Conservation (phyloP, 2,329 filamentous ascomycete species). For the Scleromitrula shiraiana region DNA sequence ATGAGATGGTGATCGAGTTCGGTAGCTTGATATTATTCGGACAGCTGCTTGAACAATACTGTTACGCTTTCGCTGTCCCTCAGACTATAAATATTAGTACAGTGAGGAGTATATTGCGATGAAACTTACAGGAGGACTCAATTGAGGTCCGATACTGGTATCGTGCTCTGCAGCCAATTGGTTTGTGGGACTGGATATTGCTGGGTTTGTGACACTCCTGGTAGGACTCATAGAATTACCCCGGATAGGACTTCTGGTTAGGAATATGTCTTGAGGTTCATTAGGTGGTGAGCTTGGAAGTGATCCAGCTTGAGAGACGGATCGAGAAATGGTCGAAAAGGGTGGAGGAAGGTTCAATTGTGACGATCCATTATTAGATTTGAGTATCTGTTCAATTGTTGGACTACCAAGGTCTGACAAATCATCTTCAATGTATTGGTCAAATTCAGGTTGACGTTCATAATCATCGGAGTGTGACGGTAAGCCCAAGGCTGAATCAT, state of each 20-base stretch:
- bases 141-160: background rate
- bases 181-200: slow-evolving; percentile 3
- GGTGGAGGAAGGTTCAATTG: slow-evolving; percentile 24
- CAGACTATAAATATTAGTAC: slow-evolving; percentile 8
- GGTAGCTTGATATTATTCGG: slow-evolving; percentile 14
- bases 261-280: background rate
- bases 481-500: background rate
- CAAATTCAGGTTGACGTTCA: background rate
- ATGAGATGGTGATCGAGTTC: slow-evolving; percentile 14
- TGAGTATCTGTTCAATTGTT: background rate
- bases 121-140: slow-evolving; percentile 4
- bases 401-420: background rate
- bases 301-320: slow-evolving; percentile 16
- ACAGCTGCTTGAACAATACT: slow-evolving; percentile 9
- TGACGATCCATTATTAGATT: slow-evolving; percentile 9
- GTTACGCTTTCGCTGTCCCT: slow-evolving; percentile 2
- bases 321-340: slow-evolving; percentile 24
- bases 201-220: background rate
- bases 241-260: slow-evolving; percentile 11
- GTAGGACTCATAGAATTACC: slow-evolving; percentile 7
- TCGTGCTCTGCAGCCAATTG: background rate
- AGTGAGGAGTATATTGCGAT: background rate
- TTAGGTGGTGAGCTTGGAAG: slow-evolving; percentile 14
- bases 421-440: background rate
- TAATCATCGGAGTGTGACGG: background rate